Conservation (phyloP, 2,329 filamentous ascomycete genomes). For the Diaporthe capsici region DNA sequence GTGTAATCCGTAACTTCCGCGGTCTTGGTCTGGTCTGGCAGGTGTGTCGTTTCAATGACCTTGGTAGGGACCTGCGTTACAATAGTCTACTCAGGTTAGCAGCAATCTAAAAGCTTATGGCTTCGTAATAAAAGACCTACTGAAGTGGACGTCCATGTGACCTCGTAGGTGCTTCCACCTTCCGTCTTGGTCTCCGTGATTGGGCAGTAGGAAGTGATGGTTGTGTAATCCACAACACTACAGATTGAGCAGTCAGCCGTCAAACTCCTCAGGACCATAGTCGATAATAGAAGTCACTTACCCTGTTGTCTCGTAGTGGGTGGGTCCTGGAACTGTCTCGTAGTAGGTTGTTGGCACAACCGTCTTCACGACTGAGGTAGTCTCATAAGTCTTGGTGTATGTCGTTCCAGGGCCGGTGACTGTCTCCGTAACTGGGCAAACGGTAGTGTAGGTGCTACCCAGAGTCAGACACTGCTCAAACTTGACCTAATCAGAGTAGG, state of each 20-base stretch:
- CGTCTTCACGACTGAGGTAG: conserved; percentile 56
- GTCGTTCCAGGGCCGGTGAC: conserved; percentile 54
- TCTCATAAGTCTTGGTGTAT: conserved; percentile 57
- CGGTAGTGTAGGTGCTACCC: conserved; percentile 55
- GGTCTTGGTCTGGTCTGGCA: conserved; percentile 36
- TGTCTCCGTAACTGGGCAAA: conserved; percentile 53
- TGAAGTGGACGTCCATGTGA: conserved; percentile 57
- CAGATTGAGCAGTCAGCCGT: not conserved
- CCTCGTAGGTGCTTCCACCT: conserved; percentile 56
- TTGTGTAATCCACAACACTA: conserved; percentile 56
- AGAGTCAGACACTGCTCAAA: conserved; percentile 41
- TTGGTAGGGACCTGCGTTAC: conserved; percentile 34
- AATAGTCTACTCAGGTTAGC: conserved; percentile 49
- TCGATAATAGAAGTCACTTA: not conserved
- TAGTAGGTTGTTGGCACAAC: conserved; percentile 50
- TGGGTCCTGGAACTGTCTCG: conserved; percentile 53
- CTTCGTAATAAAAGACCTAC: conserved; percentile 40
- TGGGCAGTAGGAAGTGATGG: conserved; percentile 60
- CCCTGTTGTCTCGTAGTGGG: conserved; percentile 53
- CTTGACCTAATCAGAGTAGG: too few species aligned
- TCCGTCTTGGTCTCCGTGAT: conserved; percentile 61
- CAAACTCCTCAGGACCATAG: not conserved
- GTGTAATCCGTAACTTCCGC: conserved; percentile 28
- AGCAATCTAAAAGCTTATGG: conserved; percentile 49
- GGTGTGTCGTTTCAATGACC: conserved; percentile 18